These are phyloP conservation scores for Scheffersomyces coipomensis DNA, from an alignment of 805 yeast species.

Conservation along the genomic window DNA sequence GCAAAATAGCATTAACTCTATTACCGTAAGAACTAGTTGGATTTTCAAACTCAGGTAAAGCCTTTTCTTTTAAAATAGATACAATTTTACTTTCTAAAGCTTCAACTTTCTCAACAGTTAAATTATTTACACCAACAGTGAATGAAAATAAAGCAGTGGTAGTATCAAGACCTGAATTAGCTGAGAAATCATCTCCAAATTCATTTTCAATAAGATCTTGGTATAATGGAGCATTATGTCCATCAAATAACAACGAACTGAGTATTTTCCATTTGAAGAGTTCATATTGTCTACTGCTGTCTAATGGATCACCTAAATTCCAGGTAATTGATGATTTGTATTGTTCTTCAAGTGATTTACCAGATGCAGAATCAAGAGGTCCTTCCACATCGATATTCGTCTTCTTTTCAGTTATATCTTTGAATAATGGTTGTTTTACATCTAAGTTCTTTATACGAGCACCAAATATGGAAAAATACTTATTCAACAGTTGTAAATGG, in stretches of 20 bases:
- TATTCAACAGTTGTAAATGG: slow-evolving; percentile 57
- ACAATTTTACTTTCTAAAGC: slow-evolving; percentile 48
- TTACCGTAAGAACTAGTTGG: slow-evolving; percentile 23
- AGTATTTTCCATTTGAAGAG: slow-evolving; percentile 71
- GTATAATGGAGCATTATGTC: slow-evolving; percentile 89
- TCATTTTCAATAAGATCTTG: slow-evolving; percentile 85
- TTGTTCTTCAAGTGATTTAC: slow-evolving; percentile 68
- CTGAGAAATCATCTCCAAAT: slow-evolving; percentile 79
- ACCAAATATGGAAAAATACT: slow-evolving; percentile 53
- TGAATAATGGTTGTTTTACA: slow-evolving; percentile 48
- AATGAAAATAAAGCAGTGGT: slow-evolving; percentile 75
- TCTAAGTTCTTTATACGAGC: slow-evolving; percentile 30
- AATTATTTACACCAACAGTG: slow-evolving; percentile 83
- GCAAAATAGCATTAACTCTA: slow-evolving; percentile 79
- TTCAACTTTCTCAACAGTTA: slow-evolving; percentile 46
- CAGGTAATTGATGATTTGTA: slow-evolving; percentile 83
- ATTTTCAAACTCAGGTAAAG: slow-evolving; percentile 28
- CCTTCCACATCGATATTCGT: slow-evolving; percentile 45
- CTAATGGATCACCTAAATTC: slow-evolving; percentile 72
- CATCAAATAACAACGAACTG: slow-evolving; percentile 74
- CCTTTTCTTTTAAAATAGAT: slow-evolving; percentile 43
- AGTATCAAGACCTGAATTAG: slow-evolving; percentile 84
- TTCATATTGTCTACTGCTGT: slow-evolving; percentile 53
- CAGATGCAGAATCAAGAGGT: slow-evolving; percentile 62
- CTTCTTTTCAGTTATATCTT: slow-evolving; percentile 7